phyloP scores from a whole-genome alignment of 805 yeast species.

The Nakazawaea wickerhamii region DNA sequence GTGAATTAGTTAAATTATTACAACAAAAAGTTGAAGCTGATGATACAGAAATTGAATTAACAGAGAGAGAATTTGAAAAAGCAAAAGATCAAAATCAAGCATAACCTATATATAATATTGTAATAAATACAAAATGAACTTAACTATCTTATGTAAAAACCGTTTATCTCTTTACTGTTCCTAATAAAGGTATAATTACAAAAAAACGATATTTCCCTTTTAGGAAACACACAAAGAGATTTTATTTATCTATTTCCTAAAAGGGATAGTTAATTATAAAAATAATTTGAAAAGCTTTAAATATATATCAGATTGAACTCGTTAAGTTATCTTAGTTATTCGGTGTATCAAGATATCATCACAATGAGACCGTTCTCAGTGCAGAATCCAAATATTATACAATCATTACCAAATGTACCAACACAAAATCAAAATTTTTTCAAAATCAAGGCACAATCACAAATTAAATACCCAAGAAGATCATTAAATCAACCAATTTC shows the following conservation, averaged over 20 bases:
- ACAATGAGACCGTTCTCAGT: background rate
- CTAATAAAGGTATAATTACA: no score
- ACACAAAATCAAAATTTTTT: background rate
- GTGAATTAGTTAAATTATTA: slow-evolving; percentile 40
- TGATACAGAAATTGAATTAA: slow-evolving; percentile 12
- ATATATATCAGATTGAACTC: background rate
- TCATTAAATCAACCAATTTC: slow-evolving; percentile 2
- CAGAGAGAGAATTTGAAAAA: slow-evolving; percentile 6
- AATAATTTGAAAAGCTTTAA: background rate
- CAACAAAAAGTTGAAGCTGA: slow-evolving; percentile 22
- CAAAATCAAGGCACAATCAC: background rate
- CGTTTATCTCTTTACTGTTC: no score
- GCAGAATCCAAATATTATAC: background rate
- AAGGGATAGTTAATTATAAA: background rate
- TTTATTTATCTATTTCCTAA: slow-evolving; percentile 4
- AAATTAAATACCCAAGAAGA: background rate
- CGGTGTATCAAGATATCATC: background rate
- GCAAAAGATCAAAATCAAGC: background rate
- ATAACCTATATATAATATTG: background rate
- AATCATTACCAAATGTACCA: background rate
- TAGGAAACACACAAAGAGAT: background rate
- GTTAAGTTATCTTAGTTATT: no score
- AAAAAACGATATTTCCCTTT: background rate
- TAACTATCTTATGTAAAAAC: background rate
- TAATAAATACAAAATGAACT: background rate